Evolutionary conservation across 139 green algal species (phyloP).

Genomic region (Astrephomene gubernaculifera): DNA sequence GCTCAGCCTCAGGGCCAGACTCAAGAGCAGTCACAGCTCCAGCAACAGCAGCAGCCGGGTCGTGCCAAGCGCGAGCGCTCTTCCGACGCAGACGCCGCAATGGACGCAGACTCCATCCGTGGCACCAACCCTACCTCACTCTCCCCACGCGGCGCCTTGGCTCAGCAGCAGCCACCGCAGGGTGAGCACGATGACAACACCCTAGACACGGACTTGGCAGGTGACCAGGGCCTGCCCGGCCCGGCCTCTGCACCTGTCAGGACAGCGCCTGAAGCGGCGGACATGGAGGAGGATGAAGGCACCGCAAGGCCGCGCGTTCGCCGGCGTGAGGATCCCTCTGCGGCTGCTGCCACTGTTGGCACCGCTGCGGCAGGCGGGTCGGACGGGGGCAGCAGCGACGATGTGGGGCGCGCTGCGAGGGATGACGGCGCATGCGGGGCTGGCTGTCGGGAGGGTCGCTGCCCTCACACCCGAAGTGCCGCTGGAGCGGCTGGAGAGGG

Average conservation of each 20-base stretch:
- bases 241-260: not conserved
- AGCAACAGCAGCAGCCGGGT: not conserved
- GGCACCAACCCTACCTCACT: not conserved
- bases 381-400: not conserved
- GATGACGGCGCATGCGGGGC: not conserved
- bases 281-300: not conserved
- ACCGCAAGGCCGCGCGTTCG: not conserved
- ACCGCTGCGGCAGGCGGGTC: not conserved
- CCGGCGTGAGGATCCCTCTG: not conserved
- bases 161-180: not conserved
- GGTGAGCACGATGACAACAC: not conserved
- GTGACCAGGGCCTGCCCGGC: conserved; percentile 17
- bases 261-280: not conserved
- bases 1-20: too few relatives aligned
- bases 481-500: not conserved
- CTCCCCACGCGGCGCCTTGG: not conserved
- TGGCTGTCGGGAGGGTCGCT: too few relatives aligned
- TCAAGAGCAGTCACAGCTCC: not conserved
- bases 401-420: not conserved
- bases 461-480: too few relatives aligned
- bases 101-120: not conserved
- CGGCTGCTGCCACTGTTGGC: not conserved
- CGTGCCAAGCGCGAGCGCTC: conserved; percentile 34
- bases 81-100: conserved; percentile 11
- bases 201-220: not conserved